Conservation (phyloP, 495 filamentous ascomycete species). For the Aspergillus hancockii region DNA sequence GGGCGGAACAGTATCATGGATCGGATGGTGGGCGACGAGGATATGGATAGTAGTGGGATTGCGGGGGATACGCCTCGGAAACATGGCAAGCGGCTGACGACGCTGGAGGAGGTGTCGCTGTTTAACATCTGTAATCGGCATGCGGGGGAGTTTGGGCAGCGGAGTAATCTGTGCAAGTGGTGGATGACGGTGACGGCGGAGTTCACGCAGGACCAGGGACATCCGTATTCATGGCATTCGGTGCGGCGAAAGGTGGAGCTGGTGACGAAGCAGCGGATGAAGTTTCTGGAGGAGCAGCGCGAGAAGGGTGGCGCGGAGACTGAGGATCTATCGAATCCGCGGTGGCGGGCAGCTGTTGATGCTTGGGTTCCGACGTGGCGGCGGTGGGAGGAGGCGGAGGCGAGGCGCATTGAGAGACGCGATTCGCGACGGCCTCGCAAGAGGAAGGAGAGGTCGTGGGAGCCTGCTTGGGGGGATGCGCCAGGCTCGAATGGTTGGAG, state of each 20-base stretch:
- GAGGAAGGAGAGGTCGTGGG: constrained; percentile 28
- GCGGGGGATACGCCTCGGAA: constrained; percentile 30
- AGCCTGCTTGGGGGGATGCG: constrained; percentile 9
- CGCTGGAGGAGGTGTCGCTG: constrained; percentile 44
- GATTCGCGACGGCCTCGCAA: constrained; percentile 44
- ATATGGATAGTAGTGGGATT: constrained; percentile 13
- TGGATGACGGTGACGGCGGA: constrained; percentile 45
- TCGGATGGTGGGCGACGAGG: constrained; percentile 6
- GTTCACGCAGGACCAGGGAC: constrained; percentile 40
- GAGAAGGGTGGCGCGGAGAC: constrained; percentile 25
- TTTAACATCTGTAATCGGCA: constrained; percentile 48
- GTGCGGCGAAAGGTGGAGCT: constrained; percentile 49
- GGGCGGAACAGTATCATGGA: constrained; percentile 6
- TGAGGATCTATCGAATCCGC: constrained; percentile 40
- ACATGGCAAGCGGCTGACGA: constrained; percentile 46
- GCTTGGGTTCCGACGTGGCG: constrained; percentile 48
- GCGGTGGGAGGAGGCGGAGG: constrained; percentile 42
- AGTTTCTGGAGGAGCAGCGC: constrained; percentile 41
- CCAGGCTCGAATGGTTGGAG: constrained; percentile 15
- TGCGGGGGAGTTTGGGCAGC: constrained; percentile 40
- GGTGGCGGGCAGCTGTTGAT: constrained; percentile 44
- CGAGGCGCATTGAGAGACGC: constrained; percentile 41
- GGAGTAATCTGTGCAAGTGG: constrained; percentile 51
- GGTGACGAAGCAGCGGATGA: constrained; percentile 46
- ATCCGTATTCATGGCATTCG: constrained; percentile 49